Percentiles rank a stretch among this genome's conserved stretches.
Evolutionary conservation across 257 asterid species (phyloP).

Genomic region (Solanum habrochaites): DNA sequence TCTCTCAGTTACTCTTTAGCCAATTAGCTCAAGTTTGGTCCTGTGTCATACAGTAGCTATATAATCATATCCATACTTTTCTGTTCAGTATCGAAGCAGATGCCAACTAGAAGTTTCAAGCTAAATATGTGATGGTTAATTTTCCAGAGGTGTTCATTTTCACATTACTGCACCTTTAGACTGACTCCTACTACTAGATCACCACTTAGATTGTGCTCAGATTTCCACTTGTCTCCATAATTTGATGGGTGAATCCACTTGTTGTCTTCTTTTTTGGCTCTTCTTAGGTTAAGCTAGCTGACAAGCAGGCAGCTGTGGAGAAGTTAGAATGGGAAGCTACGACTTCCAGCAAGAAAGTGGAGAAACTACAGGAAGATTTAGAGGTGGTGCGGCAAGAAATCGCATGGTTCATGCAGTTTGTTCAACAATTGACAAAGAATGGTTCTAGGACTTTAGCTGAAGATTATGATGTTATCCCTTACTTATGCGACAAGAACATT

Average conservation of each 20-base stretch:
- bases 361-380: slow-evolving; percentile 65
- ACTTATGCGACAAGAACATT: slow-evolving; percentile 19
- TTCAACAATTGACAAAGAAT: slow-evolving; percentile 52
- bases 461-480: slow-evolving; percentile 36
- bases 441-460: slow-evolving; percentile 14
- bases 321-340: slow-evolving; percentile 83
- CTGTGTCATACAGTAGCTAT: neutral
- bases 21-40: neutral
- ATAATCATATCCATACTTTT: neutral
- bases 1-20: neutral
- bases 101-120: neutral
- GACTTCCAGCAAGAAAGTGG: slow-evolving; percentile 62
- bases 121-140: neutral
- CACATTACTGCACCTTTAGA: neutral
- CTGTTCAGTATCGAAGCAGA: neutral
- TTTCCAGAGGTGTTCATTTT: neutral
- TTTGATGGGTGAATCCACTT: neutral
- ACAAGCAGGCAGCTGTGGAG: slow-evolving; percentile 95
- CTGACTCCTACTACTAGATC: neutral
- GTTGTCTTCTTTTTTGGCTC: neutral
- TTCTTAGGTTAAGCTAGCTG: slow-evolving; percentile 76
- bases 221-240: neutral
- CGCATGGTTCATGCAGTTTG: slow-evolving; percentile 46
- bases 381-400: slow-evolving; percentile 52
- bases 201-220: neutral